Evolutionary conservation across 225 moss, liverwort and hornwort genomes (phyloP), one percentile per base, ranked within the genome.

Genomic region (Polytrichum formosum): DNA sequence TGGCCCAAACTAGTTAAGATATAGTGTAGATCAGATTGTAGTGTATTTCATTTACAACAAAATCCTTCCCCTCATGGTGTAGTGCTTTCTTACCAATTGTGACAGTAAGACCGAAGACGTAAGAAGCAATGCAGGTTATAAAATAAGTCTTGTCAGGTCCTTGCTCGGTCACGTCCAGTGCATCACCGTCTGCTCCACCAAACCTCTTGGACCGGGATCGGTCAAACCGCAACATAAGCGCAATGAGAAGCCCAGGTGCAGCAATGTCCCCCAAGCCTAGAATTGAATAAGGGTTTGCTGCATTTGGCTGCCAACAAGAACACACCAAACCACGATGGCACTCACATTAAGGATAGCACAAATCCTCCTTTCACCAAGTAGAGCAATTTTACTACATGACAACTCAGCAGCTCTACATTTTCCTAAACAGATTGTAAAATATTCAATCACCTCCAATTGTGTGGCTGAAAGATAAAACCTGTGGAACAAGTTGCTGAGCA

Each of bases 211-310:
- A 85, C 61, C 98, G 86, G 22, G 84, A 87, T 30, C 81, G 88
- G 74, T 98, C 98, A 62, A 98, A 98, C 4, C 98, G 88, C 53
- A 98, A 81, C 98, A 98, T 98, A 66, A 98, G 77, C n/a, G 98
- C 98, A 37, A 98, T 98, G 63, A 98, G 84, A 28, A 98, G 85
- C 55, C 98, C 98, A 13, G 98, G 98, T 33, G 94, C 94, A 68
- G 98, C 98, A 70, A 98, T 87, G 76, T 94, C 98, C 56, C 98
- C 98, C 66, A 98, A 74, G 2, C 98, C 98, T 69, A 98, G 80
- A 68, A 98, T 98, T 1, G 98, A 94, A 73, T 98, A 98, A 22
- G 94, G 94, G 67, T 86, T 91, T 73, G 92, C 81, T 61, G 91
- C 77, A 58, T 90, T 90, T 69, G 90, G 90, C 94, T 94, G 80